phyloP scores from a whole-genome alignment of 306 rosid species.

The Vigna hirtella region DNA sequence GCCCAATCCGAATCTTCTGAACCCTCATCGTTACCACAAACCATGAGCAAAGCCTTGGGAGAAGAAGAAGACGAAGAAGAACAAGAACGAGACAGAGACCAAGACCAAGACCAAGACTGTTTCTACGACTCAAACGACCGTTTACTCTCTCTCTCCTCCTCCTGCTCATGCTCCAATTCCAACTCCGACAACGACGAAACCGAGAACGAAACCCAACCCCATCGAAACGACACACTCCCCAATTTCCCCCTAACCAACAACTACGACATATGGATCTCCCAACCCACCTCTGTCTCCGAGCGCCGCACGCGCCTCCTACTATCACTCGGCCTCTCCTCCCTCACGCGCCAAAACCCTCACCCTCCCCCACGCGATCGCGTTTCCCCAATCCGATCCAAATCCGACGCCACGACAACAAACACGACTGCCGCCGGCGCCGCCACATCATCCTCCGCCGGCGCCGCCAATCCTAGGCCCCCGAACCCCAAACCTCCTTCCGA shows the following conservation, averaged over 20 bases:
- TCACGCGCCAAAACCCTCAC: conserved; percentile 60
- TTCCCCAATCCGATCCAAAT: conserved; percentile 63
- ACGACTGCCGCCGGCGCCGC: background rate
- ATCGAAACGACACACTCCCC: conserved; percentile 23
- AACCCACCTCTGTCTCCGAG: conserved; percentile 87
- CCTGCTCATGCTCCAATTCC: conserved; percentile 90
- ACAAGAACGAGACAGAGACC: conserved; percentile 61
- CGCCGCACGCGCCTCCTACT: conserved; percentile 82
- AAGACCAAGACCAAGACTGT: conserved; percentile 63
- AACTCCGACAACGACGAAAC: conserved; percentile 59
- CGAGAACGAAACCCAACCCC: conserved; percentile 40
- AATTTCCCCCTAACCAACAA: conserved; percentile 48
- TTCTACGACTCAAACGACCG: conserved; percentile 96
- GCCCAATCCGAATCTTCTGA: conserved; percentile 52
- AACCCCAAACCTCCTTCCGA: background rate
- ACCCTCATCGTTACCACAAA: conserved; percentile 8
- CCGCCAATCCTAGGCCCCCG: conserved; percentile 2
- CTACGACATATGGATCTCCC: conserved; percentile 94
- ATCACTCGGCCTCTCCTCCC: conserved; percentile 75
- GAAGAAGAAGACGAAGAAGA: conserved; percentile 46
- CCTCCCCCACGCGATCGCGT: conserved; percentile 58
- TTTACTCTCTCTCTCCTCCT: conserved; percentile 77
- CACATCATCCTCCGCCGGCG: conserved; percentile 47
- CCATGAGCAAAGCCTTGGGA: conserved; percentile 71
- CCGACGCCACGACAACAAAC: conserved; percentile 48